A percentile compares a stretch with the other conserved stretches of the same genome.
phyloP scores from a whole-genome alignment of 164 flowering plant species.

The Liriodendron chinense region DNA sequence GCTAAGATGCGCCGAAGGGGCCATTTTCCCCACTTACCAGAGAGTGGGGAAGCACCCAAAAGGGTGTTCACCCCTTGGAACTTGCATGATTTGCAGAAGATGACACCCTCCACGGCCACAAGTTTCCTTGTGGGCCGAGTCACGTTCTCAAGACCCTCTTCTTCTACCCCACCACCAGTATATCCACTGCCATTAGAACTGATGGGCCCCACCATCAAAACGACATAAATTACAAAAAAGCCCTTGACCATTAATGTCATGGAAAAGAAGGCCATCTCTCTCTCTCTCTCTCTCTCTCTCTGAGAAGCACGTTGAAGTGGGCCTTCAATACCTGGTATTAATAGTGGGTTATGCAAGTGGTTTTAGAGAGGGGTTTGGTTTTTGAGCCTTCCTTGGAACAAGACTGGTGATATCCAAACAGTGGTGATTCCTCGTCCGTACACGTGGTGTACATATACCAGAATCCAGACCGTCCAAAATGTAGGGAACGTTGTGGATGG shows the following conservation, averaged over 20 bases:
- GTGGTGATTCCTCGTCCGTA: too few species aligned
- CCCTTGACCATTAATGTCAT: not conserved
- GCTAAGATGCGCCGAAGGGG: too few species aligned
- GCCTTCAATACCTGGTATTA: too few species aligned
- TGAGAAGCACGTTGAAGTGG: not conserved
- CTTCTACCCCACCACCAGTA: not conserved
- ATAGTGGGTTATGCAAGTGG: too few species aligned
- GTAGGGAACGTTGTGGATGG: too few species aligned
- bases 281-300: not conserved
- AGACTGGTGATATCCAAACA: too few species aligned
- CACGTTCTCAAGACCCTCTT: not conserved
- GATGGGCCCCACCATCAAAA: too few species aligned
- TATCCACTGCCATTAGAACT: not conserved
- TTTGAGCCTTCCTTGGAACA: too few species aligned
- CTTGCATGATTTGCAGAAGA: constrained; percentile 16
- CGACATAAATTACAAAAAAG: not conserved
- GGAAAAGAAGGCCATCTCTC: not conserved
- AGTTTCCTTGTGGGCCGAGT: not conserved
- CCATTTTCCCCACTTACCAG: not conserved
- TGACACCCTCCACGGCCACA: constrained; percentile 13
- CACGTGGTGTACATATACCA: too few species aligned
- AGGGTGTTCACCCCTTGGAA: constrained; percentile 7
- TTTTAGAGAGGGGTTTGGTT: too few species aligned
- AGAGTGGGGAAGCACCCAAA: constrained; percentile 13
- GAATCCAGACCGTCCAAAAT: too few species aligned